Base-by-base conservation (phyloP, 305 asterid species). In the Solanum chacoense region DNA sequence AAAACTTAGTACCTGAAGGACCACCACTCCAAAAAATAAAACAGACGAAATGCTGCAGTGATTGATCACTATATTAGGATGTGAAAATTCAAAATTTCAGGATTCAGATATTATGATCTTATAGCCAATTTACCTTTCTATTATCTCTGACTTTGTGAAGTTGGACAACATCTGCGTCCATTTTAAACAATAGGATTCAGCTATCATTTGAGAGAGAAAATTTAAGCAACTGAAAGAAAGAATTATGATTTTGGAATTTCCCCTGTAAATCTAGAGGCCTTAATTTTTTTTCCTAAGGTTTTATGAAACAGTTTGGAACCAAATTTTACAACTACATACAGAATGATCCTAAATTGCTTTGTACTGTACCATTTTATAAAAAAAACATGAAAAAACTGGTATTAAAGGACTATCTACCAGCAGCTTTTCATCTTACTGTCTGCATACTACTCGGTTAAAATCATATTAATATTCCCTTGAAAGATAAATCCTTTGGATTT, bases 141-240 rank as follows among this genome's bases (percentile, higher is more conserved):
- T 94, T 45, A 95, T 92, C 90, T 94, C 98, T 73, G 95, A 93
- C 91, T 88, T 94, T 93, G 94, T 96, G 93, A 77, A 92, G 94
- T 88, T 89, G 89, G 98, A 94, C 74, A 97, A 91, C 76, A 95
- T 93, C 98, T 95, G 97, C 86, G 50, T 29, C 88, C 89, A 88
- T 89, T 28, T 85, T 81, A 80, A 91, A 88, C 16, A 85, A 87
- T 73, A 75, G 29, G 29, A 83, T 80, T 93, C 89, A 94, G 90
- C 37, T 87, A 87, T 85, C 85, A 55, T 18, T 83, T 50, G 42
- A 83, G 86, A 18, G 13, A 9, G 73, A 50, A 50, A 50, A 37
- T 40, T 85, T 50, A 28, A 89, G 88, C 75, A 75, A 88, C 75
- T 89, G 8, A 88, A 73, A 88, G 16, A 88, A 84, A 34, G 38